Percentiles rank a stretch among this genome's conserved stretches.
Evolutionary conservation across 257 asterid genomes (phyloP).

Genomic region (Hygrophila difformis): DNA sequence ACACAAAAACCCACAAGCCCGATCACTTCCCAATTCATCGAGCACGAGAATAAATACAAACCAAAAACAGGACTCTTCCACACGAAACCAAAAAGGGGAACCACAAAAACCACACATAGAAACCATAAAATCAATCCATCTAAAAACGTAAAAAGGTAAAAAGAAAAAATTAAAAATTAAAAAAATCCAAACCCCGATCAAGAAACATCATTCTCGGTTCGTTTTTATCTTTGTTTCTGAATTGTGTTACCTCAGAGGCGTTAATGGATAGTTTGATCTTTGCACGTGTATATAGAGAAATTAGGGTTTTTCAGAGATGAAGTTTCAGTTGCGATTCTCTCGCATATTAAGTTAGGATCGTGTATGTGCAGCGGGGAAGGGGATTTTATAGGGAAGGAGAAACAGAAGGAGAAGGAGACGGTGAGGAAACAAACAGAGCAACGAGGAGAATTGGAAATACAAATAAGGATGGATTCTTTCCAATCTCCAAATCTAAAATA

Average conservation of each 20-base stretch:
- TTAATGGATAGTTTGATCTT: slow-evolving; percentile 13
- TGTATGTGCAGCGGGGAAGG: slow-evolving; percentile 6
- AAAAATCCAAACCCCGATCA: slow-evolving; percentile 8
- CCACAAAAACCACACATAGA: not conserved
- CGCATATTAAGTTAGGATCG: slow-evolving; percentile 4
- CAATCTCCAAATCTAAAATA: no score
- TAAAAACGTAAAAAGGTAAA: not conserved
- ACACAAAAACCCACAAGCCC: slow-evolving; percentile 7
- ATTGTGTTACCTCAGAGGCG: slow-evolving; percentile 29
- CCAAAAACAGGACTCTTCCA: slow-evolving; percentile 5
- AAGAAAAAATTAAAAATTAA: not conserved
- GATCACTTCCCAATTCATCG: slow-evolving; percentile 17
- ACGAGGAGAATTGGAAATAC: slow-evolving; percentile 3
- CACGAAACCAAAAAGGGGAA: not conserved
- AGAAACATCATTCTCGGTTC: slow-evolving; percentile 2
- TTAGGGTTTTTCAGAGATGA: slow-evolving; percentile 23
- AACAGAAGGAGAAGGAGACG: slow-evolving; percentile 21
- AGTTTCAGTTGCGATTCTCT: slow-evolving; percentile 14
- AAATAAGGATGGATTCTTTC: no score
- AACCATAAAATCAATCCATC: not conserved
- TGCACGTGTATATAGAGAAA: not conserved
- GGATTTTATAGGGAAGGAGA: slow-evolving; percentile 18
- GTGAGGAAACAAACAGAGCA: slow-evolving; percentile 14
- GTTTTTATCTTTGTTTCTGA: no score
- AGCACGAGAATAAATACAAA: not conserved